Percentiles rank a stretch among this genome's conserved stretches.
These are phyloP conservation scores for Pestalotiopsis fici DNA, from an alignment of 2,329 filamentous ascomycete species.

Conservation along the genomic window DNA sequence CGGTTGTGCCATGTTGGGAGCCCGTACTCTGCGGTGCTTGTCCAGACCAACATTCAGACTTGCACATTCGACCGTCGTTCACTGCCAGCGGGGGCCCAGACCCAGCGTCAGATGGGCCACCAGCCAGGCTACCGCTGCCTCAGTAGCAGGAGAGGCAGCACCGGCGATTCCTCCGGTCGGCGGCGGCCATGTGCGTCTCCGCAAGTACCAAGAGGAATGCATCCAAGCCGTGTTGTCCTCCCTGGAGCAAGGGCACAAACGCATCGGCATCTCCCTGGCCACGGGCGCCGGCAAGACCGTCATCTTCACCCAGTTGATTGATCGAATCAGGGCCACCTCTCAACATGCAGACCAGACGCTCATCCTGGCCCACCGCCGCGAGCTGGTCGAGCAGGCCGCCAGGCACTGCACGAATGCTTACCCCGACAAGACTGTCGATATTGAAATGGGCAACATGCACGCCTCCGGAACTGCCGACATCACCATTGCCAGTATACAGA, in stretches of 20 bases:
- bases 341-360: constrained; percentile 72
- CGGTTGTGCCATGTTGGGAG: constrained; percentile 24
- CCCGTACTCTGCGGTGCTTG: constrained; percentile 20
- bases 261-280: constrained; percentile 81
- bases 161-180: background rate
- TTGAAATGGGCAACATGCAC: constrained; percentile 84
- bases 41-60: constrained; percentile 7
- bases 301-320: constrained; percentile 94
- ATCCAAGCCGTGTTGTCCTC: constrained; percentile 78
- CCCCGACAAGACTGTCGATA: constrained; percentile 77
- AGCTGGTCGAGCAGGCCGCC: constrained; percentile 92
- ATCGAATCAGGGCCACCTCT: constrained; percentile 60
- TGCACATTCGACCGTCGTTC: constrained; percentile 10
- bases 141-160: background rate
- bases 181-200: constrained; percentile 55
- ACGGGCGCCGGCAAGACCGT: constrained; percentile 93
- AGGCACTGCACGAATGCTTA: constrained; percentile 81
- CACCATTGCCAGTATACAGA: constrained; percentile 87
- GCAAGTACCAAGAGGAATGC: constrained; percentile 89
- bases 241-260: constrained; percentile 70
- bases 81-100: background rate
- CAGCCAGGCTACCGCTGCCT: background rate
- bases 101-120: background rate
- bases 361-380: constrained; percentile 87
- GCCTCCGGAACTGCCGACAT: constrained; percentile 86